A percentile compares a stretch with the other conserved stretches of the same genome.
Conservation (phyloP, 148 eudicot species). For the Camellia japonica region DNA sequence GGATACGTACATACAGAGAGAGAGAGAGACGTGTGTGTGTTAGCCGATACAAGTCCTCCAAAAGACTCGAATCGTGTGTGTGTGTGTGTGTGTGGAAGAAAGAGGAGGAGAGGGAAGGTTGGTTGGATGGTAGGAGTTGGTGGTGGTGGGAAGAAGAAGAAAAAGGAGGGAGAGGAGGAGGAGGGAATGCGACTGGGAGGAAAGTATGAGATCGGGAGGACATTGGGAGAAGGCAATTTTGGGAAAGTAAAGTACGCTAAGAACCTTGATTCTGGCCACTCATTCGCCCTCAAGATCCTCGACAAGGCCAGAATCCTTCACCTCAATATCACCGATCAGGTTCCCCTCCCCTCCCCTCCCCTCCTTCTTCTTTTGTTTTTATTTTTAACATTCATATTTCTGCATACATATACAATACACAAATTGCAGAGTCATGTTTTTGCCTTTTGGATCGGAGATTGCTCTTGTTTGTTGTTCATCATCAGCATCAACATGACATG, state of each 20-base stretch:
- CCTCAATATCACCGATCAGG: slow-evolving; percentile 87
- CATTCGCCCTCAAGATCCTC: slow-evolving; percentile 77
- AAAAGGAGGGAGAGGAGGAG: slow-evolving; percentile 17
- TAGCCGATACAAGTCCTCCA: too few relatives aligned
- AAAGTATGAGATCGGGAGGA: slow-evolving; percentile 75
- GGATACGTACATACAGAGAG: not conserved
- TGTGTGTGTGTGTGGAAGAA: not conserved
- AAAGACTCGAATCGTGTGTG: too few relatives aligned
- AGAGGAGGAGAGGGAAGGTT: not conserved
- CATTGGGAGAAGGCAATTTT: slow-evolving; percentile 85
- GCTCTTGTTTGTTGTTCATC: not conserved
- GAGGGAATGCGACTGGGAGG: slow-evolving; percentile 78
- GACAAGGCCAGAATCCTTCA: slow-evolving; percentile 59
- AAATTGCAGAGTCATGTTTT: not conserved
- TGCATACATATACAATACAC: too few relatives aligned
- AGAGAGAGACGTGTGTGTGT: not conserved
- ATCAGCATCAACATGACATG: too few relatives aligned
- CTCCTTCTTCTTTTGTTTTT: not conserved
- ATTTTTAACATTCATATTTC: not conserved
- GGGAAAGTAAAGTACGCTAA: slow-evolving; percentile 82
- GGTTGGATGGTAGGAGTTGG: not conserved
- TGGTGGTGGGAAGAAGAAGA: slow-evolving; percentile 13
- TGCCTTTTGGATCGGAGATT: not conserved
- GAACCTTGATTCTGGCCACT: slow-evolving; percentile 52
- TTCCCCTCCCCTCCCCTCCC: not conserved